Evolutionary conservation across 495 filamentous ascomycete genomes (phyloP), one percentile per base, ranked within the genome.

Genomic region (Alectoria sarmentosa): DNA sequence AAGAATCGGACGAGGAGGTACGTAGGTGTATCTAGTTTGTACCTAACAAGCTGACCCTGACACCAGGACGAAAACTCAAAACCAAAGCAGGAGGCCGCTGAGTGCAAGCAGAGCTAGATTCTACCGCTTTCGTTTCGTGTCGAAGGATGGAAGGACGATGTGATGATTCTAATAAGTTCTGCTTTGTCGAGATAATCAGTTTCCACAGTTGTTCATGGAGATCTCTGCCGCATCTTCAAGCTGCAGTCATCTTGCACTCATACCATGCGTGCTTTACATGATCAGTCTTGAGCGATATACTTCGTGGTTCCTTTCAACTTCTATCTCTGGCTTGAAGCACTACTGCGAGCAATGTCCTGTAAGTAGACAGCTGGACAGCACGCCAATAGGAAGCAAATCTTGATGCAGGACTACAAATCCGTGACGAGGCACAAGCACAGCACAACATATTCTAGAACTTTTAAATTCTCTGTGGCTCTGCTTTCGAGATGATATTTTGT

Each of bases 31-130:
- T 41, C 34, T 49, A 7, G 19, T 52, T 55, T 55, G n/a, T n/a
- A 38, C 19, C 41, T 39, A 8, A 49, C 26, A 61, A 46, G 39
- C 67, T 72, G 48, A 60, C 65, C 63, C 70, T 74, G 72, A 77
- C 74, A 76, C 69, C 69, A 98, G 95, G 92, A 96, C 77, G 95
- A 96, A 74, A 85, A 85, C 60, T 87, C 90, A 67, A 97, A 98
- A 85, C 93, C 95, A 49, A 98, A 96, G 85, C 92, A 96, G 77
- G 95, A 99, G 79, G 88, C 95, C 66, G 91, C 94, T 66, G 95
- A 99, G 81, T 99, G 95, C 89, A 99, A 98, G 83, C 95, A 98
- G 82, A 98, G 92, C 80, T 99, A 87, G 81, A 84, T 68, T 52
- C 48, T 37, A n/a, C 38, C 23, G 7, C 23, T 62, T 39, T 39